Conservation (phyloP, 2,329 filamentous ascomycete species). For the Aspergillus floridensis region DNA sequence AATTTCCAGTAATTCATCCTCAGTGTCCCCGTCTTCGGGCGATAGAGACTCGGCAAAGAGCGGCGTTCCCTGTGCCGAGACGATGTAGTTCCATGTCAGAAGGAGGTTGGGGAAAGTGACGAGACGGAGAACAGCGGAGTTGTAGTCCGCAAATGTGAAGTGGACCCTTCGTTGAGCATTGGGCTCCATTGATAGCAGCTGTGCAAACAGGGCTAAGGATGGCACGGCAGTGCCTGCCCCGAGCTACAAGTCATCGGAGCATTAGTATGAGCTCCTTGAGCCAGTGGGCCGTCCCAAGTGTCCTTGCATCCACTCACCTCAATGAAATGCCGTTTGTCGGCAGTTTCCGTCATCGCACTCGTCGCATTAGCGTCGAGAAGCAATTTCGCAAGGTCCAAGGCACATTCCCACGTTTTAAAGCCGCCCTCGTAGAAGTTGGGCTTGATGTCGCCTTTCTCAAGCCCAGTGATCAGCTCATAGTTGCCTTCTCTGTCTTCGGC, state of each 20-base stretch:
- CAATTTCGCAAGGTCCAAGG: conserved; percentile 55
- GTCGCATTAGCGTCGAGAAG: conserved; percentile 21
- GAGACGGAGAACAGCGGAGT: conserved; percentile 57
- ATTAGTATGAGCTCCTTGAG: not conserved
- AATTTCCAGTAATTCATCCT: conserved; percentile 48
- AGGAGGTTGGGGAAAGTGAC: conserved; percentile 62
- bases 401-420: conserved; percentile 69
- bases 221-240: conserved; percentile 65
- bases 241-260: conserved; percentile 38
- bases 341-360: conserved; percentile 11
- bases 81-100: conserved; percentile 50
- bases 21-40: conserved; percentile 16
- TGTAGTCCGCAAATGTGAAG: conserved; percentile 63
- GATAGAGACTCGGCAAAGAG: not conserved
- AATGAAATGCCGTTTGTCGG: conserved; percentile 40
- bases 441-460: conserved; percentile 57
- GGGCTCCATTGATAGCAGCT: conserved; percentile 40
- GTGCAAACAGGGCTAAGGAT: conserved; percentile 54
- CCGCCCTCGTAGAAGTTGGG: conserved; percentile 65
- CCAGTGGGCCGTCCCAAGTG: too few species aligned
- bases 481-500: conserved; percentile 38
- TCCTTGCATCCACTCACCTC: conserved; percentile 28
- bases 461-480: conserved; percentile 46
- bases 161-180: conserved; percentile 31
- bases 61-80: conserved; percentile 10